phyloP scores from a whole-genome alignment of 192 early-diverging fungal genomes.

The Umbelopsis sp. region DNA sequence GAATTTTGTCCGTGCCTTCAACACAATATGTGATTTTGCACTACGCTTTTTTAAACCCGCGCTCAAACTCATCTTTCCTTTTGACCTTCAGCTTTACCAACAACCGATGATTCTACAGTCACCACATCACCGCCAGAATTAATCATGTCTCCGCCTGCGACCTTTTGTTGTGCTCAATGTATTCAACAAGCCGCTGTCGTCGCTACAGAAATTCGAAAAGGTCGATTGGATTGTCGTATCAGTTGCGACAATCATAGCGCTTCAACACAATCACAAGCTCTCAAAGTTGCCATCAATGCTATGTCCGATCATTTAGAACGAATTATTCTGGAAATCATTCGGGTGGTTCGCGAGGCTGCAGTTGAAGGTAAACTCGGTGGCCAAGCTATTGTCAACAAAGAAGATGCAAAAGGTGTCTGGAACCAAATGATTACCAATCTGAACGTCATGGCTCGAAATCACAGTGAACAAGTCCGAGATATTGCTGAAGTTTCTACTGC shows the following conservation, averaged over 20 bases:
- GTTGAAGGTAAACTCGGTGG: constrained; percentile 69
- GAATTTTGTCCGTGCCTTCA: too few relatives aligned
- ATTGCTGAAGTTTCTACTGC: constrained; percentile 66
- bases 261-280: constrained; percentile 7
- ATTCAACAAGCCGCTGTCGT: constrained; percentile 4
- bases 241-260: neutral
- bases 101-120: neutral
- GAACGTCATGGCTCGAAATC: constrained; percentile 61
- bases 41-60: neutral
- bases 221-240: constrained; percentile 11
- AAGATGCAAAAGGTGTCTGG: constrained; percentile 50
- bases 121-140: neutral
- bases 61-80: neutral
- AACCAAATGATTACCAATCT: constrained; percentile 55
- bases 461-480: constrained; percentile 61
- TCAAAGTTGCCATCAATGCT: constrained; percentile 4
- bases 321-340: constrained; percentile 55
- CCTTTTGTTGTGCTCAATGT: constrained; percentile 8
- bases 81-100: neutral
- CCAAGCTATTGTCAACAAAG: constrained; percentile 48
- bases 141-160: constrained; percentile 3
- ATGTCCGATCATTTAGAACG: constrained; percentile 19
- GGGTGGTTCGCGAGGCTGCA: constrained; percentile 71
- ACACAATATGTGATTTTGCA: neutral
- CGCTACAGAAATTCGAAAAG: neutral